These are phyloP conservation scores for Penicillium sp. DNA, from an alignment of 2,329 filamentous ascomycete species.

Conservation along the genomic window DNA sequence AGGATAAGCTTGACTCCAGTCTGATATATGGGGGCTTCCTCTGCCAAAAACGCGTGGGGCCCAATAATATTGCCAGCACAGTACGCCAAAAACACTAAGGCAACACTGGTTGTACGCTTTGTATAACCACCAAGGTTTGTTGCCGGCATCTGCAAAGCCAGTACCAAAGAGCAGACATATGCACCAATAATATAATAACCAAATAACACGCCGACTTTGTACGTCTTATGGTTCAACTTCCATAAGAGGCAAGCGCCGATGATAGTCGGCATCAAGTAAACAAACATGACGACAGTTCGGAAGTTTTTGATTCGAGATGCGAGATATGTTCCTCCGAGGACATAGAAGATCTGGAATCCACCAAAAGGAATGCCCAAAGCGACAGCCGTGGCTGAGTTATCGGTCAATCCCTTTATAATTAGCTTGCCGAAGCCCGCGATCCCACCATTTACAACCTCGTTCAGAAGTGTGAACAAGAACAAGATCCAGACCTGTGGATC, in stretches of 20 bases:
- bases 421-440: conserved; percentile 56
- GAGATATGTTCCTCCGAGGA: conserved; percentile 53
- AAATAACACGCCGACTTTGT: conserved; percentile 49
- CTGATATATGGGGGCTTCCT: conserved; percentile 47
- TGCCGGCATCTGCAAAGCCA: conserved; percentile 47
- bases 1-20: conserved; percentile 55
- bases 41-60: conserved; percentile 45
- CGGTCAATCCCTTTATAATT: conserved; percentile 50
- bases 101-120: conserved; percentile 50
- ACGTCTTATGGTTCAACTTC: conserved; percentile 45
- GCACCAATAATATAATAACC: conserved; percentile 53
- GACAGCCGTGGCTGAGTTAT: conserved; percentile 49
- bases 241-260: conserved; percentile 52
- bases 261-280: conserved; percentile 54
- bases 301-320: conserved; percentile 52
- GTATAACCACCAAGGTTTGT: conserved; percentile 50
- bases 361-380: conserved; percentile 56
- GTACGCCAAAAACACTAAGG: conserved; percentile 46
- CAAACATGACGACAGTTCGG: conserved; percentile 53
- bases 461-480: conserved; percentile 49
- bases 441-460: conserved; percentile 54
- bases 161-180: conserved; percentile 53
- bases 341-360: conserved; percentile 51
- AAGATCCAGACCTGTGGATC: conserved; percentile 49
- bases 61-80: conserved; percentile 48